Base-by-base conservation (phyloP, 1,284 basidiomycete species). In the Apiotrichum gamsii region DNA sequence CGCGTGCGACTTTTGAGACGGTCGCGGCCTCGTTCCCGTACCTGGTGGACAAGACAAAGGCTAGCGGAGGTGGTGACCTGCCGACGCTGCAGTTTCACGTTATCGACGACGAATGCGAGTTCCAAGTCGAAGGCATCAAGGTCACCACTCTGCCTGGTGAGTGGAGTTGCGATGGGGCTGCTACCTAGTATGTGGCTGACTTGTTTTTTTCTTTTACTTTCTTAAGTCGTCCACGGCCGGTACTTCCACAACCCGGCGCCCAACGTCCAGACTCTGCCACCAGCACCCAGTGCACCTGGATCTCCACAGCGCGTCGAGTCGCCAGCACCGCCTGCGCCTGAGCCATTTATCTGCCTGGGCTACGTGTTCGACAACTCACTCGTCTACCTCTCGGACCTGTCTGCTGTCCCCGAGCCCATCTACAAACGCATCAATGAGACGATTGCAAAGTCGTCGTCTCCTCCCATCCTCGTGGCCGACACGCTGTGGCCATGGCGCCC, bases 31-130 rank as follows among this genome's bases (percentile, higher is more conserved):
- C 63, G 6, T 73, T 69, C 52, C 73, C 72, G 0, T 74, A 73
- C 45, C 63, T 74, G 41, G 67, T 73, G 4, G 72, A 73, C 51
- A 60, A 60, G 47, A 61, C 56, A 19, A 61, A 70, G 50, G 72
- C 71, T 1, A 70, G 64, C 28, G 73, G 73, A n/a, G 73, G 73
- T 13, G 72, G 72, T 8, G 72, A 73, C 47, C 64, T 75, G 56
- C 67, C 67, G 1, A 49, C 56, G 15, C 49, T 73, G 29, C 44
- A 52, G 23, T 71, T 59, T 50, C 54, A 59, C 24, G 52, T 67
- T 20, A 62, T 72, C 31, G 60, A 65, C 16, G 64, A 73, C 37
- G 59, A 67, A 28, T 46, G 43, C 18, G 59, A 60, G 32, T 61
- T 70, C 31, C 59, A 65, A 3, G 54, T 71, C 10, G 55, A 50